Base-by-base conservation (phyloP, 2,329 filamentous ascomycete genomes). In the Diaporthe humulicola region DNA sequence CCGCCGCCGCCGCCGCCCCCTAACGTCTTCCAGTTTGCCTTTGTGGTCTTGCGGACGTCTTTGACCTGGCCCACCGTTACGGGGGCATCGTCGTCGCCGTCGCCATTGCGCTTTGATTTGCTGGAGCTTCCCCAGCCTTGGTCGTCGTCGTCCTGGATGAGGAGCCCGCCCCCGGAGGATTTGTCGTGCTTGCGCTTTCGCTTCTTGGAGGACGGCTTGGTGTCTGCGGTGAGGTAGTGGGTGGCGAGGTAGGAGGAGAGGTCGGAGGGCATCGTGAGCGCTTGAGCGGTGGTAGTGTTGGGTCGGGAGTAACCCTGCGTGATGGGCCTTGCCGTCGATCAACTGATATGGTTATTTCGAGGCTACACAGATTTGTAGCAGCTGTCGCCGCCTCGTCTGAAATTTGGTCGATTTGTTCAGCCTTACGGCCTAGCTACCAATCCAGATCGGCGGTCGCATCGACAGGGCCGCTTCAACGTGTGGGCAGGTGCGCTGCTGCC, bases 171-270 rank as follows among this genome's bases (percentile, higher is more conserved):
- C 50, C 84, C 82, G 69, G 83, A 76, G 70, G 83, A 80, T 38
- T 81, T 80, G 40, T 80, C 80, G 74, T 88, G 84, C 82, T 92
- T 93, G 80, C 90, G 88, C 84, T 93, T 93, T 76, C 90, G 88
- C 81, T 93, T 93, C 81, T 93, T 93, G 66, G 85, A 79, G 25
- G 78, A 79, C 25, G 89, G 87, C 77, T 90, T 90, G 8, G 87
- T 84, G 76, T 91, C 88, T 54, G 75, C 64, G 2, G 89, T 94
- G 67, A 99, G 92, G 83, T 99, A 99, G 83, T 95, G 97, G 77
- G 95, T 93, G 50, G 96, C 96, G 48, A 99, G 91, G 81, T 98
- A 99, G 81, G 92, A 92, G 74, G 95, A 93, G 78, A 98, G 89
- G 78, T 91, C 88, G 76, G 87, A 86, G 57, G 89, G 85, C 89